Evolutionary conservation across 805 yeast genomes (phyloP).

Genomic region (Maudiozyma turicensis): DNA sequence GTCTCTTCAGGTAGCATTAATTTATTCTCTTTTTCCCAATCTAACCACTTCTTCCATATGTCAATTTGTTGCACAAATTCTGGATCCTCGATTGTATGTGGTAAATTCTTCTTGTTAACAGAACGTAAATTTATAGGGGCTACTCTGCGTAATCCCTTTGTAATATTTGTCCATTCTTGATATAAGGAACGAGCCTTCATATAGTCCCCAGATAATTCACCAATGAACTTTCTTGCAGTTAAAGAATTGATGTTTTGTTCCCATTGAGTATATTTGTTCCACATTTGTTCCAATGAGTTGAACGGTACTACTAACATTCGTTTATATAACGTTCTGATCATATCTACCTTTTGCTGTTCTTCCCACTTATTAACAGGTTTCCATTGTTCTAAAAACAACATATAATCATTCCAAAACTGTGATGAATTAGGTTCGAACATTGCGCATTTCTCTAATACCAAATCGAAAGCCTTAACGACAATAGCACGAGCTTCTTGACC

Average conservation of each 20-base stretch:
- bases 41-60: slow-evolving; percentile 66
- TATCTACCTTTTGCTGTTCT: slow-evolving; percentile 68
- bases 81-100: slow-evolving; percentile 11
- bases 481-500: slow-evolving; percentile 70
- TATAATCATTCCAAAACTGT: slow-evolving; percentile 69
- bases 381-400: slow-evolving; percentile 72
- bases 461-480: slow-evolving; percentile 73
- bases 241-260: slow-evolving; percentile 67
- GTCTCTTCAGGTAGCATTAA: slow-evolving; percentile 45
- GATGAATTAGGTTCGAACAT: slow-evolving; percentile 58
- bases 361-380: slow-evolving; percentile 76
- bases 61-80: slow-evolving; percentile 32
- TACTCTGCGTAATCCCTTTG: slow-evolving; percentile 40
- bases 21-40: slow-evolving; percentile 68
- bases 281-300: slow-evolving; percentile 59
- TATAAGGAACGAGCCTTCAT: slow-evolving; percentile 78
- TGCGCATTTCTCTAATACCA: slow-evolving; percentile 72
- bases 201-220: slow-evolving; percentile 73
- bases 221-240: slow-evolving; percentile 75
- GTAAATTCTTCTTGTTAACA: slow-evolving; percentile 22
- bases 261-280: slow-evolving; percentile 77
- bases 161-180: slow-evolving; percentile 56
- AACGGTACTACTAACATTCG: slow-evolving; percentile 69
- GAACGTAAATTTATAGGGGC: slow-evolving; percentile 19
- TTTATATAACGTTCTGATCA: slow-evolving; percentile 63